Evolutionary conservation across 73 alveolate genomes (phyloP).

Genomic region (Symbiodinium pilosum): DNA sequence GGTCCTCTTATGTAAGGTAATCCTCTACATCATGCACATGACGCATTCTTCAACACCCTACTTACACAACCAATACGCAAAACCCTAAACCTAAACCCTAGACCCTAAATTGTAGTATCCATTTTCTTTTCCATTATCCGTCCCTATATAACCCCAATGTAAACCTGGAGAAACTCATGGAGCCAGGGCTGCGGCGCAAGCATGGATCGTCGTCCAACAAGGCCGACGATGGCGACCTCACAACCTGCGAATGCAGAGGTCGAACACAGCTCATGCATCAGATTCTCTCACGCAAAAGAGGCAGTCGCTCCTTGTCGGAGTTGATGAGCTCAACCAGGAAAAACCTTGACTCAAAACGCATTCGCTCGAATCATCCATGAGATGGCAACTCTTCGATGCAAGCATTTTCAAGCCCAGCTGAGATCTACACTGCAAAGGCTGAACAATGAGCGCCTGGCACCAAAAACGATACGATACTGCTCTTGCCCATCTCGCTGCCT

Average conservation of each 20-base stretch:
- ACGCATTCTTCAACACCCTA: no score
- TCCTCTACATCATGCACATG: no score
- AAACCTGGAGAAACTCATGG: no score
- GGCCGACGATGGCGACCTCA: background rate
- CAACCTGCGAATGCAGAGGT: background rate
- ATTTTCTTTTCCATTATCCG: no score
- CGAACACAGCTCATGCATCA: background rate
- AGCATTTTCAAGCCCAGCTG: no score
- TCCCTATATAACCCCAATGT: no score
- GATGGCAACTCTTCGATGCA: no score
- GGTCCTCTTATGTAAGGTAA: no score
- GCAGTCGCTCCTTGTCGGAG: background rate
- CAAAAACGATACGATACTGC: background rate
- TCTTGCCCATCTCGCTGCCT: background rate
- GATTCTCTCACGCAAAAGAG: background rate
- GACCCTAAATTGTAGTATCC: no score
- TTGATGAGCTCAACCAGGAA: background rate
- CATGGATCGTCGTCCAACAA: slow-evolving; percentile 4
- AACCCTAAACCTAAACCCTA: no score
- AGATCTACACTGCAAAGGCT: background rate
- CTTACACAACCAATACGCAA: no score
- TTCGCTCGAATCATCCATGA: no score
- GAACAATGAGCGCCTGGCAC: background rate
- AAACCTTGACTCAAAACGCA: background rate
- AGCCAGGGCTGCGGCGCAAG: background rate